Evolutionary conservation across 2,329 filamentous ascomycete genomes (phyloP).

Genomic region (Hypoxylon sp.): DNA sequence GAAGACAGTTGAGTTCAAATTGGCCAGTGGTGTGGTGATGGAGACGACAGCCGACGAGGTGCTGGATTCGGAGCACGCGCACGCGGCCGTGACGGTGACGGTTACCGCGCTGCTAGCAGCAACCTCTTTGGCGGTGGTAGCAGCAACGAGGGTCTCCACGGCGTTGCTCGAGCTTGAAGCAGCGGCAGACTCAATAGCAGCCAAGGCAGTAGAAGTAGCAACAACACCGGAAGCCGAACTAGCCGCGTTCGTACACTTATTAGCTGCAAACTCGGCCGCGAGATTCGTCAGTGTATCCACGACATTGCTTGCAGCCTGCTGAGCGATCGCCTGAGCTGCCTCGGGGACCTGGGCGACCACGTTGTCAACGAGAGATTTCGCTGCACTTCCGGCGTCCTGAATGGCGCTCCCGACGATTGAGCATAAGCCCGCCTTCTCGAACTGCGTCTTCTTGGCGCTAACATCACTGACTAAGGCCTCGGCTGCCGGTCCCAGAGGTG

Average conservation of each 20-base stretch:
- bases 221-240: not conserved
- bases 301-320: constrained; percentile 31
- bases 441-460: constrained; percentile 43
- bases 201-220: not conserved
- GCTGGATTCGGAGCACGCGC: constrained; percentile 6
- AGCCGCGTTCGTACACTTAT: constrained; percentile 41
- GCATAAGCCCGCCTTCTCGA: constrained; percentile 47
- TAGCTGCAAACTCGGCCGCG: constrained; percentile 32
- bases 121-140: constrained; percentile 10
- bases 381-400: constrained; percentile 32
- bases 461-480: constrained; percentile 43
- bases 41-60: constrained; percentile 4
- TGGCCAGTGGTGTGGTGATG: constrained; percentile 11
- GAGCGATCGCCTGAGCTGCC: constrained; percentile 34
- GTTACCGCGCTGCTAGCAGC: constrained; percentile 34
- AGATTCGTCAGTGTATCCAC: constrained; percentile 37
- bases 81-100: constrained; percentile 42
- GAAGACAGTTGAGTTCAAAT: constrained; percentile 40
- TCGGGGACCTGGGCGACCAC: constrained; percentile 45
- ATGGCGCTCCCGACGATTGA: constrained; percentile 30
- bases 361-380: constrained; percentile 42
- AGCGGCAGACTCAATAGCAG: not conserved
- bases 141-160: not conserved
- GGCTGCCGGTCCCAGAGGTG: constrained; percentile 33
- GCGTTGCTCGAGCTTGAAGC: no score